Evolutionary conservation across 179 eudicot species (phyloP), one percentile per base, ranked within the genome.

Genomic region (Drosera spatulata): DNA sequence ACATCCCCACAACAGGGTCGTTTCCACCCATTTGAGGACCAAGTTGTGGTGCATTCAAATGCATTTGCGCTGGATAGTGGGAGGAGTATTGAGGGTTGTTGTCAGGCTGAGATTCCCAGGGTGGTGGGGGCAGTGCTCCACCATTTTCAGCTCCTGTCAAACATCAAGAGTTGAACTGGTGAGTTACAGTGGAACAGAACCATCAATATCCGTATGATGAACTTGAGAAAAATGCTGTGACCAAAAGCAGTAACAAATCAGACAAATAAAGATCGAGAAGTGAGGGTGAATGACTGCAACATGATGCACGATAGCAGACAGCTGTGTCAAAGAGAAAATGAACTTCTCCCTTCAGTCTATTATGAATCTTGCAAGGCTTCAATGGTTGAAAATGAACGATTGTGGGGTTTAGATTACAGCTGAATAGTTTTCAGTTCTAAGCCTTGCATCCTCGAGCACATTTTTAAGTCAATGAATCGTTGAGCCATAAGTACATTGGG

Each of bases 101-200:
- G 42, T 65, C 70, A n/a, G 64, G 43, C 42, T 75, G 81, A 41
- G 82, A 71, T 71, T 84, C 91, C 91, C 91, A 84, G 48, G 91
- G 91, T 14, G 91, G 91, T 11, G 81, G 83, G 12, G 91, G 87
- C 40, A 84, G 50, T 2, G 79, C 60, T 40, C 76, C 68, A 61
- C 66, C 70, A 51, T 62, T 75, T 55, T 75, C 66, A 60, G 79
- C 69, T 68, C 79, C 86, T 84, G 70, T 8, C 50, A 49, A 74
- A 56, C 47, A 58, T 10, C 41, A 40, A 13, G 40, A 22, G 10
- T 3, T 10, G 33, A 53, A 7, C 40, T 38, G 45, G 45, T 43
- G 6, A 43, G 45, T 7, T 9, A 7, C 12, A 9, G 11, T 9
- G 51, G 12, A 49, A 5, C 13, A 49, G 12, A 12, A 12, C 4